phyloP scores from a whole-genome alignment of 106 monocot genomes.

The Vanilla planifolia region DNA sequence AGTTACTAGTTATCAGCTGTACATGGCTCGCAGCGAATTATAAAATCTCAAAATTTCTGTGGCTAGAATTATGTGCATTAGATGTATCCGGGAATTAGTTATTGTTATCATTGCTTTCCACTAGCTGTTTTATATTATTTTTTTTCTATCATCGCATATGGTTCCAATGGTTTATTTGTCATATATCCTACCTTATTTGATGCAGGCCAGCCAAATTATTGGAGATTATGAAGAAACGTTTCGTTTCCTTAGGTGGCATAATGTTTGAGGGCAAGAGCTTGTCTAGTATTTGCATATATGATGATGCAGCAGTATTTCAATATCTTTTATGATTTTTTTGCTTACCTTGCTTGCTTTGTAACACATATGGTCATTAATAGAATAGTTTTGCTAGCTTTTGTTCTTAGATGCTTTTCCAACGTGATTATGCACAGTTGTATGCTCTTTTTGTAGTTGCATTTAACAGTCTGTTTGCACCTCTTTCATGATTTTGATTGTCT shows the following conservation, averaged over 20 bases:
- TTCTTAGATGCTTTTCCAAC: background rate
- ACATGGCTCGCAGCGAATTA: too few relatives aligned
- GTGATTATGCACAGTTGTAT: too few relatives aligned
- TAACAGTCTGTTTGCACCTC: too few relatives aligned
- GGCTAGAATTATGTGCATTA: too few relatives aligned
- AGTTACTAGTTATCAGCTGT: too few relatives aligned
- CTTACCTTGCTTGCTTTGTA: background rate
- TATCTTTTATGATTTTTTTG: background rate
- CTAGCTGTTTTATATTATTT: background rate
- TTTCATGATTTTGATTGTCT: too few relatives aligned
- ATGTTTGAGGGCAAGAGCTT: slow-evolving; percentile 64
- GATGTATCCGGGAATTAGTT: too few relatives aligned
- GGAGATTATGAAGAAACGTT: slow-evolving; percentile 64
- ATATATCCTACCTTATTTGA: slow-evolving; percentile 3
- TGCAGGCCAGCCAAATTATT: slow-evolving; percentile 76
- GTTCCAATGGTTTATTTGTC: background rate
- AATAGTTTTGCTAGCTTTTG: background rate
- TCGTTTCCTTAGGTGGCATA: slow-evolving; percentile 58
- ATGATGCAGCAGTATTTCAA: slow-evolving; percentile 72
- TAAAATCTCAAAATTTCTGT: too few relatives aligned
- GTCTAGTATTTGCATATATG: slow-evolving; percentile 49
- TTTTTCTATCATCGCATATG: too few relatives aligned
- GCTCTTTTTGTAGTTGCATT: too few relatives aligned
- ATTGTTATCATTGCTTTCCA: too few relatives aligned
- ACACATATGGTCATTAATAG: background rate